These are phyloP conservation scores for Fomitopsis pulvina DNA, from an alignment of 768 basidiomycete species.

Conservation along the genomic window DNA sequence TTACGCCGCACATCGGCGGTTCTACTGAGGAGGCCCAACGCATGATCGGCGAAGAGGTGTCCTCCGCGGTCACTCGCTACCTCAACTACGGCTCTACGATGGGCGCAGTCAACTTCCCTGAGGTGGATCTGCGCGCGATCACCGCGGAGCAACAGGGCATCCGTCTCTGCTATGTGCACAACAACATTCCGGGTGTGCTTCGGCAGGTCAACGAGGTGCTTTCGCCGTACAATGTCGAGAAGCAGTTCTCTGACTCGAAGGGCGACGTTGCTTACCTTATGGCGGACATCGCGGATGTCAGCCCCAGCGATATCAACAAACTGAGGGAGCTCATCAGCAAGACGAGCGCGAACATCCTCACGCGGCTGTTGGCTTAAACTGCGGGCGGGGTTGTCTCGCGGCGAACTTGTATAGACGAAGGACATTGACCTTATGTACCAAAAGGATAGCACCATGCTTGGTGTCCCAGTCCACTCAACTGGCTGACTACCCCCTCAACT, in stretches of 20 bases:
- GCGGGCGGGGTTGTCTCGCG: neutral
- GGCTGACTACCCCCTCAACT: constrained; percentile 1
- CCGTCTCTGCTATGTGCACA: constrained; percentile 93
- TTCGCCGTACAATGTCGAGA: constrained; percentile 95
- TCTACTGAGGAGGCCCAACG: constrained; percentile 98
- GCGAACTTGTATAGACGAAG: constrained; percentile 30
- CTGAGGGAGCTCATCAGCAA: constrained; percentile 73
- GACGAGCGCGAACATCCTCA: constrained; percentile 85
- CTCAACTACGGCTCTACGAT: constrained; percentile 87
- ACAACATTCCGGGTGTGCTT: constrained; percentile 93
- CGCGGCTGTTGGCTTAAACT: constrained; percentile 63
- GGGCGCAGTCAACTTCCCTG: constrained; percentile 98
- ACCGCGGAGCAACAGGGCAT: constrained; percentile 77
- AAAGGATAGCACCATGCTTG: constrained; percentile 50
- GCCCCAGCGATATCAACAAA: constrained; percentile 67
- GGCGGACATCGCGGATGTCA: constrained; percentile 94
- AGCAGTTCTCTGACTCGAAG: constrained; percentile 98
- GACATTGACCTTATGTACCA: constrained; percentile 24
- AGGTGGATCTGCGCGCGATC: constrained; percentile 93
- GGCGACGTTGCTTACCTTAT: constrained; percentile 91
- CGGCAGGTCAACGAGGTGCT: constrained; percentile 91
- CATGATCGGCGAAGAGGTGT: constrained; percentile 95
- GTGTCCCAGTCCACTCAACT: constrained; percentile 18
- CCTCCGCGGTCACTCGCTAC: constrained; percentile 78
- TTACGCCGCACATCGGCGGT: constrained; percentile 98